A percentile compares a stretch with the other conserved stretches of the same genome.
phyloP scores from a whole-genome alignment of 2,329 filamentous ascomycete genomes.

The Colletotrichum agaves region DNA sequence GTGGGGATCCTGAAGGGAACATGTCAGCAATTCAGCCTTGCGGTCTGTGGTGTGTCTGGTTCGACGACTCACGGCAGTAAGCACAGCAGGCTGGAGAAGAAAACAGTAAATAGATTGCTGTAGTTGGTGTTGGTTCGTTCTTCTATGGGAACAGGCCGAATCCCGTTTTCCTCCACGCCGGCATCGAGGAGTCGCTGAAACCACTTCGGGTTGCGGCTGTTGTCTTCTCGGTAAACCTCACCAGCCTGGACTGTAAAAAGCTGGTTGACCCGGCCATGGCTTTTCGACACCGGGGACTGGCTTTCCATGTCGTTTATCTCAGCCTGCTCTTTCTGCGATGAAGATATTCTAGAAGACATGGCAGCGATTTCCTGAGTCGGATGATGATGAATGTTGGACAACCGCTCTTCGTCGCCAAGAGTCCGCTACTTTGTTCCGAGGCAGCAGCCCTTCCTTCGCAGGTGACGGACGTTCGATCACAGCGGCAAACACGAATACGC shows the following conservation, averaged over 20 bases:
- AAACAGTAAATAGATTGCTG: conserved; percentile 68
- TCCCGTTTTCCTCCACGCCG: conserved; percentile 64
- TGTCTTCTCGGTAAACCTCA: conserved; percentile 45
- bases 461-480: too few relatives aligned
- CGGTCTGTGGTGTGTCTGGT: neutral
- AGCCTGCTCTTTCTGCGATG: conserved; percentile 18
- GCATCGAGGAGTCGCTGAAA: conserved; percentile 55
- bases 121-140: conserved; percentile 64
- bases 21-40: conserved; percentile 1
- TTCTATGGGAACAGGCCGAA: conserved; percentile 65
- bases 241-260: conserved; percentile 44
- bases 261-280: conserved; percentile 39
- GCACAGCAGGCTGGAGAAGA: conserved; percentile 68
- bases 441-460: neutral
- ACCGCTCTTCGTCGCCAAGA: neutral
- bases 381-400: neutral
- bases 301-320: conserved; percentile 29
- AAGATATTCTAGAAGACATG: conserved; percentile 26
- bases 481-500: neutral
- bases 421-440: neutral
- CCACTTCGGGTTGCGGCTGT: conserved; percentile 49
- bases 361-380: neutral
- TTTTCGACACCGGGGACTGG: conserved; percentile 23
- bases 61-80: conserved; percentile 62
- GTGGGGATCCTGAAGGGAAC: conserved; percentile 59